Evolutionary conservation across 2,329 filamentous ascomycete genomes (phyloP).

Genomic region (Kalmusia sp.): DNA sequence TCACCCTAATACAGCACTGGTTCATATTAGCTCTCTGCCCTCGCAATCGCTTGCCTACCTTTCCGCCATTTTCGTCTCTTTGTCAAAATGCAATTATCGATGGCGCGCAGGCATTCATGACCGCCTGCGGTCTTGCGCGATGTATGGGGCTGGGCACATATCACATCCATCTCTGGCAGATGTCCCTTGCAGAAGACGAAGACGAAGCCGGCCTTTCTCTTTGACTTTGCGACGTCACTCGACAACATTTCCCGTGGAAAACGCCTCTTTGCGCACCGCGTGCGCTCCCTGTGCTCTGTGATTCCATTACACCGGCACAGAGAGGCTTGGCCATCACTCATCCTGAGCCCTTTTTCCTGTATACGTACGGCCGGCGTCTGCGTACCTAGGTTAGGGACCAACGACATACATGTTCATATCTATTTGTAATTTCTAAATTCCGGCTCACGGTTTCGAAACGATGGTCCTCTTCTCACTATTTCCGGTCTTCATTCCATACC

Average conservation of each 20-base stretch:
- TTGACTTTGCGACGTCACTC: conserved; percentile 5
- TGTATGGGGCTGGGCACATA: conserved; percentile 35
- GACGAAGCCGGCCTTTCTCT: conserved; percentile 22
- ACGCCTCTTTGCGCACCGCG: conserved; percentile 9
- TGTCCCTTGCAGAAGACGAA: conserved; percentile 31
- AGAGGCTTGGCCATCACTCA: background rate
- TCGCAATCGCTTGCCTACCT: background rate
- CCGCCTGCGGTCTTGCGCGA: conserved; percentile 25
- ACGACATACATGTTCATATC: conserved; percentile 1
- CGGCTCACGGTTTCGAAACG: background rate
- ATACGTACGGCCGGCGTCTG: background rate
- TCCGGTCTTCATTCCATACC: conserved; percentile 10
- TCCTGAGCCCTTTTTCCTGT: background rate
- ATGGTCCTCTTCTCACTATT: conserved; percentile 16
- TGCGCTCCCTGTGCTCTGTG: conserved; percentile 1
- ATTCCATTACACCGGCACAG: background rate
- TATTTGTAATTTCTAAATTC: conserved; percentile 18
- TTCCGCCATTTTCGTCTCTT: conserved; percentile 15
- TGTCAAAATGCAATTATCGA: conserved; percentile 18
- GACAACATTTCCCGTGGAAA: conserved; percentile 7
- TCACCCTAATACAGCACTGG: too few species aligned
- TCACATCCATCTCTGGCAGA: conserved; percentile 29
- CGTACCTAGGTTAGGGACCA: background rate
- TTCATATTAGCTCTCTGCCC: conserved; percentile 28
- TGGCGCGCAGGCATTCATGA: conserved; percentile 29